Evolutionary conservation across 495 filamentous ascomycete genomes (phyloP).

Genomic region (Tuber borchii): DNA sequence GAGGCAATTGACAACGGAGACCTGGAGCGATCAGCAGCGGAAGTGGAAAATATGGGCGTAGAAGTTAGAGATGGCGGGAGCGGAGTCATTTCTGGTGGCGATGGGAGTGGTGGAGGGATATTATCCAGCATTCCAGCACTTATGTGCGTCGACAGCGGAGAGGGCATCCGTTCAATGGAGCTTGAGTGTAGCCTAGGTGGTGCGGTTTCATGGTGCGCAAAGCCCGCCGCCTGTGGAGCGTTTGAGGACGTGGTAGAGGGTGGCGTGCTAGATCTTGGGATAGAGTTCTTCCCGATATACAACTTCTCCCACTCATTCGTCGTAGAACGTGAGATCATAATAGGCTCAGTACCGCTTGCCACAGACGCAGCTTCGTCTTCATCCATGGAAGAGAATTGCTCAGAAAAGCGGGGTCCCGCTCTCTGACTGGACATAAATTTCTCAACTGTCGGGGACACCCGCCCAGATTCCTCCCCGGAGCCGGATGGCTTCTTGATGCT

Average conservation of each 20-base stretch:
- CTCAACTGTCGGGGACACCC: conserved; percentile 36
- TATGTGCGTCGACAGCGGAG: conserved; percentile 38
- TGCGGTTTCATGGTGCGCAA: conserved; percentile 30
- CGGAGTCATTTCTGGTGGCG: conserved; percentile 32
- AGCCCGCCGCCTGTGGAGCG: conserved; percentile 5
- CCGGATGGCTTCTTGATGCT: conserved; percentile 34
- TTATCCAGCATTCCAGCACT: conserved; percentile 32
- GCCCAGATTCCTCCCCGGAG: conserved; percentile 28
- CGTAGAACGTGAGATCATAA: conserved; percentile 30
- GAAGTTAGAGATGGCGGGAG: conserved; percentile 36
- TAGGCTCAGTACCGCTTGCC: conserved; percentile 24
- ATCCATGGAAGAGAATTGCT: conserved; percentile 37
- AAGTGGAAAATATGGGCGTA: conserved; percentile 29
- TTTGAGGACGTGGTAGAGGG: conserved; percentile 18
- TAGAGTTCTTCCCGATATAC: conserved; percentile 19
- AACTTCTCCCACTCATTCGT: conserved; percentile 39
- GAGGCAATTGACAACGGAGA: conserved; percentile 34
- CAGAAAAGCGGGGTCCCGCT: conserved; percentile 23
- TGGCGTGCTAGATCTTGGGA: conserved; percentile 11
- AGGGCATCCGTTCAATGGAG: conserved; percentile 39
- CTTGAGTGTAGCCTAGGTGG: conserved; percentile 36
- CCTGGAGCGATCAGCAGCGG: conserved; percentile 28
- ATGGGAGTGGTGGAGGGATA: conserved; percentile 23
- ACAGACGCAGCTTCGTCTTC: conserved; percentile 34
- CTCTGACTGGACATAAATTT: conserved; percentile 34